Evolutionary conservation across 306 rosid species (phyloP).

Genomic region (Prunus salicina): DNA sequence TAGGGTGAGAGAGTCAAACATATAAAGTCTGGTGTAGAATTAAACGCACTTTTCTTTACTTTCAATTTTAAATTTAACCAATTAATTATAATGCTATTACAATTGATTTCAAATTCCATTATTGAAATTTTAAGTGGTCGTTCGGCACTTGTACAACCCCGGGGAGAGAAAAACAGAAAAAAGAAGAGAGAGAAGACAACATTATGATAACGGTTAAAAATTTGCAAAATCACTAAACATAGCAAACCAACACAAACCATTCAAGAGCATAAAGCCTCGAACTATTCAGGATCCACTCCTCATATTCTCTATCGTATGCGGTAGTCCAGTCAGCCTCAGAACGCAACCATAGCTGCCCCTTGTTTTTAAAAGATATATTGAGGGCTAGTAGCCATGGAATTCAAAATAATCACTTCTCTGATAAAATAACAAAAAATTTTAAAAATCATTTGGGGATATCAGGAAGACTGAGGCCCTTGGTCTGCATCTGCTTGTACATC

Average conservation of each 20-base stretch:
- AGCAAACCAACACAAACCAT: not conserved
- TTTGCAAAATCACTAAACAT: not conserved
- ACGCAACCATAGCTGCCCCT: conserved; percentile 18
- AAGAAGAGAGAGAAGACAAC: not conserved
- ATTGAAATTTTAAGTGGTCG: not conserved
- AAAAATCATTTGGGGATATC: conserved; percentile 25
- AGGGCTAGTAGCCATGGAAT: not conserved
- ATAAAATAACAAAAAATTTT: not conserved
- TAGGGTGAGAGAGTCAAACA: too few relatives aligned
- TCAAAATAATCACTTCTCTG: not conserved
- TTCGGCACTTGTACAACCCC: not conserved
- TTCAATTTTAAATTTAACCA: not conserved
- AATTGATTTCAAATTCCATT: not conserved
- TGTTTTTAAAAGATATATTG: conserved; percentile 8
- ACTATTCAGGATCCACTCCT: not conserved
- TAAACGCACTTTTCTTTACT: not conserved
- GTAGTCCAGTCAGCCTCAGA: not conserved
- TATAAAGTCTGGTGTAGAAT: too few relatives aligned
- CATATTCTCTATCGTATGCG: too few relatives aligned
- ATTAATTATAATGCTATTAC: not conserved
- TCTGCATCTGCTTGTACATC: conserved; percentile 91
- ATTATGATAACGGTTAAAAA: not conserved
- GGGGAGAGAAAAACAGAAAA: not conserved
- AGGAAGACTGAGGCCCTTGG: conserved; percentile 60
- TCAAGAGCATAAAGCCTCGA: not conserved